Conservation (phyloP, 2,329 filamentous ascomycete species). For the Fusarium austroafricanum region DNA sequence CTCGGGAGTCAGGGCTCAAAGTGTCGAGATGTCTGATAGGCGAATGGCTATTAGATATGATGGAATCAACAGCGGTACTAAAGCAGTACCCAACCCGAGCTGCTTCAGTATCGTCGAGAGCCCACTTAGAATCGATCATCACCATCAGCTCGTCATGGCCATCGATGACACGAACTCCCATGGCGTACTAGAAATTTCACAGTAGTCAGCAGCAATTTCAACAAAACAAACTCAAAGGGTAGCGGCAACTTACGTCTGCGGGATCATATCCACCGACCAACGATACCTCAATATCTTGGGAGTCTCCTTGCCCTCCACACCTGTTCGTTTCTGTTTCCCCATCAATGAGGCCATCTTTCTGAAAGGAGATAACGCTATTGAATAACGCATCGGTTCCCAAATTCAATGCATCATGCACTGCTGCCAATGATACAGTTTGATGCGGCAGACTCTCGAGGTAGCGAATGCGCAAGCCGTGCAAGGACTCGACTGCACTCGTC, state of each 20-base stretch:
- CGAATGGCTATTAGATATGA: background rate
- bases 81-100: slow-evolving; percentile 1
- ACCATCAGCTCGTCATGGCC: background rate
- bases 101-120: background rate
- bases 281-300: slow-evolving; percentile 1
- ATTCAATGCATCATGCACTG: background rate
- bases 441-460: slow-evolving; percentile 3
- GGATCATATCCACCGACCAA: slow-evolving; percentile 1
- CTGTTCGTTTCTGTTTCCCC: background rate
- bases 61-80: background rate
- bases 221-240: too few species aligned
- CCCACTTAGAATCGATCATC: background rate
- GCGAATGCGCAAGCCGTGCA: background rate
- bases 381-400: background rate
- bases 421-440: slow-evolving; percentile 9
- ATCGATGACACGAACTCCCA: background rate
- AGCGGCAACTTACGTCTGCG: background rate
- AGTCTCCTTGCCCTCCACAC: background rate
- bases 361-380: slow-evolving; percentile 7
- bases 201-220: too few species aligned
- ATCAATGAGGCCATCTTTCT: background rate
- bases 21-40: background rate
- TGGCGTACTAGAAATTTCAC: background rate
- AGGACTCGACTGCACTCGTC: background rate
- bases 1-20: background rate